Evolutionary conservation across 2,329 filamentous ascomycete species (phyloP), one percentile per base, ranked within the genome.

Genomic region (Cladosporium oxysporum): DNA sequence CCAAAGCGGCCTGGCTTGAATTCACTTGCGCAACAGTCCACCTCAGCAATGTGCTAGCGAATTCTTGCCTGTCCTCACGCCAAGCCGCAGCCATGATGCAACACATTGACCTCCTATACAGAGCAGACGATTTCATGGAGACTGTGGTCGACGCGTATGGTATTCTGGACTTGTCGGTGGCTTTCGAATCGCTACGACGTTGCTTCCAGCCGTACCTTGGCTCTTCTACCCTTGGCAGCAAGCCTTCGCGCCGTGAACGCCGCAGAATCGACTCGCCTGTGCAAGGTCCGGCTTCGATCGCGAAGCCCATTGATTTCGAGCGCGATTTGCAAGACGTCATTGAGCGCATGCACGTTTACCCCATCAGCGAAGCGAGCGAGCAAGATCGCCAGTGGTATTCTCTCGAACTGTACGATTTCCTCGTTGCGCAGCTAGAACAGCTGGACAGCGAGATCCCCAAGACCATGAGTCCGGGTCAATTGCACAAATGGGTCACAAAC

Each of bases 71-170:
- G 1, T 28, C 21, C 14, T 16, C 12, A 11, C 7, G 31, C 2
- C 60, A 62, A 31, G 60, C 47, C 7, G 16, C 49, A 37, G 47
- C 29, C 31, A 62, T 62, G 60, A 53, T 53, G 60, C 49, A 50
- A 18, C 60, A 62, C 47, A 52, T 62, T 23, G 23, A 62, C 23
- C 49, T 62, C 7, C 26, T 52, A 7, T 62, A 62, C 49, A 53
- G 60, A 53, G 60, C 29, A 6, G 60, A 62, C 31, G 60, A 62
- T 12, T 62, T 52, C 21, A 62, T 62, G 60, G 60, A 62, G 49
- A 41, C 33, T 53, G 5, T 62, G 21, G 4, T n/a, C n/a, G 49
- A 53, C 12, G 23, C 21, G 16, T 62, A 62, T 12, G 60, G 60
- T 33, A 29, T 62, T 10, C 29, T 8, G 1, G 60, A 62, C n/a